Evolutionary conservation across 805 yeast species (phyloP).

Genomic region (Yamadazyma akitaensis): DNA sequence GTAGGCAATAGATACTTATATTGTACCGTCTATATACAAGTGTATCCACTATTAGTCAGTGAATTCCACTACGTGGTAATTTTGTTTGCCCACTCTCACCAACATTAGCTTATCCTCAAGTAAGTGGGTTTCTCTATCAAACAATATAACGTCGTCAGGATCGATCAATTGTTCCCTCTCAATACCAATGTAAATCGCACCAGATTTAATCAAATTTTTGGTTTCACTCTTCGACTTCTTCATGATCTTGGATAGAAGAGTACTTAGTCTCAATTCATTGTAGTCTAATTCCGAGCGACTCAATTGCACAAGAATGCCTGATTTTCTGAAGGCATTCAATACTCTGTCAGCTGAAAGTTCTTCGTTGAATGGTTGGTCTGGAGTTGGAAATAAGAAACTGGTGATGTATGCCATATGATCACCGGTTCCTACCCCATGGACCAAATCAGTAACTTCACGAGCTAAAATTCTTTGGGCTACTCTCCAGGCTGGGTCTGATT

Average conservation of each 20-base stretch:
- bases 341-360: constrained; percentile 47
- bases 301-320: constrained; percentile 48
- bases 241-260: constrained; percentile 48
- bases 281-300: constrained; percentile 29
- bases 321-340: constrained; percentile 52
- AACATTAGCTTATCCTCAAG: constrained; percentile 61
- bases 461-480: constrained; percentile 78
- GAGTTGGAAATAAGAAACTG: constrained; percentile 60
- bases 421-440: constrained; percentile 82
- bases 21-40: neutral
- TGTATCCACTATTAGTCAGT: constrained; percentile 2
- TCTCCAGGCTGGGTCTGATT: constrained; percentile 56
- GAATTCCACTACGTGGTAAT: constrained; percentile 54
- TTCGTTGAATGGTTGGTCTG: constrained; percentile 47
- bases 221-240: constrained; percentile 56
- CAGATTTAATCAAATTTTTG: constrained; percentile 57
- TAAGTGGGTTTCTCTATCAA: constrained; percentile 45
- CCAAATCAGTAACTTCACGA: constrained; percentile 76
- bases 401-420: constrained; percentile 64
- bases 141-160: constrained; percentile 47
- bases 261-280: constrained; percentile 45
- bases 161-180: constrained; percentile 50
- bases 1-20: neutral
- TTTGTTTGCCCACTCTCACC: constrained; percentile 72
- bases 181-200: constrained; percentile 72